These are phyloP conservation scores for Henckelia pumila DNA, from an alignment of 257 asterid species.

Conservation along the genomic window DNA sequence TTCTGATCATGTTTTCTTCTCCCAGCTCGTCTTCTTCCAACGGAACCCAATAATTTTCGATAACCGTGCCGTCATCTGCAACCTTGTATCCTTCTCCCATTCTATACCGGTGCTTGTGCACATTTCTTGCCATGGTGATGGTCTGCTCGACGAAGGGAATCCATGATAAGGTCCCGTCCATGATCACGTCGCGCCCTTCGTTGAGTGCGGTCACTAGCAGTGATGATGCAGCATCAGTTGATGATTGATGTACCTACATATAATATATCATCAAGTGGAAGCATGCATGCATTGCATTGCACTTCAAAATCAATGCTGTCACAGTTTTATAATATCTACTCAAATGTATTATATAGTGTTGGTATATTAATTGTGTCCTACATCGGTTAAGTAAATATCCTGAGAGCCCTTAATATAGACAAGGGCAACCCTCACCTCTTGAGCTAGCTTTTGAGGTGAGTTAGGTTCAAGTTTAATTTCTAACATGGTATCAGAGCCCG, in stretches of 20 bases:
- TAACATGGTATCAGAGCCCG: too few relatives aligned
- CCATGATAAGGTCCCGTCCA: conserved; percentile 98
- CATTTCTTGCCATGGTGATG: conserved; percentile 78
- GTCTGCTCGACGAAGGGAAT: conserved; percentile 93
- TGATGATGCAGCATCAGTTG: conserved; percentile 95
- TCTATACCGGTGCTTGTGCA: conserved; percentile 64
- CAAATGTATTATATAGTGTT: too few relatives aligned
- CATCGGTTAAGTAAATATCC: too few relatives aligned
- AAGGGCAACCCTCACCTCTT: too few relatives aligned
- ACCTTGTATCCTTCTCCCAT: conserved; percentile 93
- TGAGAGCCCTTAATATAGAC: too few relatives aligned
- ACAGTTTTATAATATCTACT: too few relatives aligned
- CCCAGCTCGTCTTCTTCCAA: conserved; percentile 43
- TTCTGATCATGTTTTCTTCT: conserved; percentile 31
- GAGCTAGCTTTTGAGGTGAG: too few relatives aligned
- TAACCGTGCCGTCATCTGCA: conserved; percentile 64
- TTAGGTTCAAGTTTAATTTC: too few relatives aligned
- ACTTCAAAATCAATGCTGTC: too few relatives aligned
- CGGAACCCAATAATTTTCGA: conserved; percentile 76
- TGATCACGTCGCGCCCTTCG: conserved; percentile 94
- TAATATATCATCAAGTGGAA: too few relatives aligned
- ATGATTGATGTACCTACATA: conserved; percentile 89
- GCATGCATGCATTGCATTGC: too few relatives aligned
- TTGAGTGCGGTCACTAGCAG: conserved; percentile 84
- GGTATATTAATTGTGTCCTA: too few relatives aligned